phyloP scores from a whole-genome alignment of 352 stramenopile genomes.

The Phytopythium kandeliae region DNA sequence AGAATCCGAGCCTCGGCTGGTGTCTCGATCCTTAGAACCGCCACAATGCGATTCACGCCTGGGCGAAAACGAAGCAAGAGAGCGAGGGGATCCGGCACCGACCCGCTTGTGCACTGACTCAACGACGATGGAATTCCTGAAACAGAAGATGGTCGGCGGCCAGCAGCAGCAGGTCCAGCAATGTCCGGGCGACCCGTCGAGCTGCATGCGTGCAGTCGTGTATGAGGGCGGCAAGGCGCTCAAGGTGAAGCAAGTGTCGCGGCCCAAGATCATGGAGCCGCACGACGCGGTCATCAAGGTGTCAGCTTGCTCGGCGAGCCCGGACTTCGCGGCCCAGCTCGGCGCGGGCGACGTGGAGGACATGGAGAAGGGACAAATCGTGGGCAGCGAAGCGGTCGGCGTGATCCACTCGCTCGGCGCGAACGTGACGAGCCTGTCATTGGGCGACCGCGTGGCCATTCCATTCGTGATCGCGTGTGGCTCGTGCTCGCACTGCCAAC shows the following conservation, averaged over 20 bases:
- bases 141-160: slow-evolving; percentile 16
- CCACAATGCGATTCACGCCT: not conserved
- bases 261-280: slow-evolving; percentile 48
- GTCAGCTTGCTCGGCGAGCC: slow-evolving; percentile 51
- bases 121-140: slow-evolving; percentile 20
- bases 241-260: slow-evolving; percentile 44
- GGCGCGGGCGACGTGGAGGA: slow-evolving; percentile 24
- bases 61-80: not conserved
- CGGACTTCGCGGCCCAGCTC: slow-evolving; percentile 45
- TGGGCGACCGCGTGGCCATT: slow-evolving; percentile 66
- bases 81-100: not conserved
- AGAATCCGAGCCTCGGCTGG: too few species aligned
- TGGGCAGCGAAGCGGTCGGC: slow-evolving; percentile 69
- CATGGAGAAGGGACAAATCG: slow-evolving; percentile 55
- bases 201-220: slow-evolving; percentile 56
- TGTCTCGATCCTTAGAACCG: too few species aligned
- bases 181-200: slow-evolving; percentile 26
- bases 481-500: slow-evolving; percentile 57
- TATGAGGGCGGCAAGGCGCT: slow-evolving; percentile 49
- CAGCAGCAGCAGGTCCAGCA: slow-evolving; percentile 16
- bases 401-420: slow-evolving; percentile 45
- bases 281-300: slow-evolving; percentile 60
- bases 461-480: slow-evolving; percentile 69
- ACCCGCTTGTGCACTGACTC: too few species aligned
- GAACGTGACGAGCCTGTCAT: slow-evolving; percentile 43